Evolutionary conservation across 441 rosid genomes (phyloP).

Genomic region (Adansonia rubrostipa): DNA sequence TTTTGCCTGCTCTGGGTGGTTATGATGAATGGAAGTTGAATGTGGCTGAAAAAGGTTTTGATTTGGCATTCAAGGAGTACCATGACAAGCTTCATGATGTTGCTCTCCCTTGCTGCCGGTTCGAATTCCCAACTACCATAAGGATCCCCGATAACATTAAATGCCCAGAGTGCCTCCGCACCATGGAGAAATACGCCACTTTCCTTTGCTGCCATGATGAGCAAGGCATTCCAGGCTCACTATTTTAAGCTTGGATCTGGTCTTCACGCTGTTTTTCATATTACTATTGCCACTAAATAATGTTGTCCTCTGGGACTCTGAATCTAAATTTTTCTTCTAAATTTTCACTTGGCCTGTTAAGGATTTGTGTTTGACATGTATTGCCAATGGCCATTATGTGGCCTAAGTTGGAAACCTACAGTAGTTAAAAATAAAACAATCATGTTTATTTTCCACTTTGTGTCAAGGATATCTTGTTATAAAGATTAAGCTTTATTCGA

Average conservation of each 20-base stretch:
- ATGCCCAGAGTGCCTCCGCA: conserved; percentile 59
- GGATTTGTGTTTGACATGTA: conserved; percentile 8
- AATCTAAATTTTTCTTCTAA: background rate
- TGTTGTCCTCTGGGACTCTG: background rate
- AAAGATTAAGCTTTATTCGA: background rate
- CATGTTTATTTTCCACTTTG: background rate
- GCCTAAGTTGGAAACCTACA: background rate
- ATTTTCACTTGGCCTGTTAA: background rate
- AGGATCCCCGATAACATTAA: conserved; percentile 53
- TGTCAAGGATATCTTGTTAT: background rate
- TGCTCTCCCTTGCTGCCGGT: conserved; percentile 54
- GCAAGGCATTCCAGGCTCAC: conserved; percentile 22
- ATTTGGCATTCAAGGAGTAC: conserved; percentile 53
- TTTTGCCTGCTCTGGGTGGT: conserved; percentile 38
- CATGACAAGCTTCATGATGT: conserved; percentile 40
- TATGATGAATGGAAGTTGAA: conserved; percentile 17
- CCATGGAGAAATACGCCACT: conserved; percentile 57
- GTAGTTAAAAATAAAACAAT: background rate
- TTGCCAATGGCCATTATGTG: background rate
- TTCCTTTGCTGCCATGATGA: conserved; percentile 73
- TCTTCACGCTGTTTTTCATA: background rate
- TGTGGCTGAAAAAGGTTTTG: conserved; percentile 48
- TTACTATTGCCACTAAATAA: background rate
- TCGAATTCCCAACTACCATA: conserved; percentile 54
- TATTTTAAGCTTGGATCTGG: conserved; percentile 23